A percentile compares a stretch with the other conserved stretches of the same genome.
Conservation (phyloP, 208 protist species). For the Giardia duodenalis region DNA sequence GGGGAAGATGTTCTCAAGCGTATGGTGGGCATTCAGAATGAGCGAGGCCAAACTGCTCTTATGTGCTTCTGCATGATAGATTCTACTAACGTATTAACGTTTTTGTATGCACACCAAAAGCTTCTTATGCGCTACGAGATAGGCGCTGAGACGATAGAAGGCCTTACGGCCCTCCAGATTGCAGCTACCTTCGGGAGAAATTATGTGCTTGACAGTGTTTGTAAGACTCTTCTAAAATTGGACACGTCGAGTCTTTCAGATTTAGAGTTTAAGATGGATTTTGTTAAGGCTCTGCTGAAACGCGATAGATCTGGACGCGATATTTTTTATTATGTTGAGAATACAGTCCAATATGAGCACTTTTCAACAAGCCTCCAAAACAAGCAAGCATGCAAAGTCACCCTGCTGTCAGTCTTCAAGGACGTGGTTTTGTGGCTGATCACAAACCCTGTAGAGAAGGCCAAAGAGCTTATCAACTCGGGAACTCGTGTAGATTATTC, state of each 20-base stretch:
- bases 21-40: neutral
- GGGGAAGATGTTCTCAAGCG: neutral
- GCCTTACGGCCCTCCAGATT: neutral
- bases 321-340: neutral
- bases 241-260: neutral
- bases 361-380: neutral
- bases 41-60: neutral
- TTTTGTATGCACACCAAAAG: neutral
- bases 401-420: neutral
- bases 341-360: neutral
- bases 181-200: neutral
- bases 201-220: neutral
- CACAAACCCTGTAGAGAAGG: neutral
- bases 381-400: neutral
- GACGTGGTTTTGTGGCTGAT: neutral
- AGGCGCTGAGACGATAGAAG: neutral
- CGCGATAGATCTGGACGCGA: neutral
- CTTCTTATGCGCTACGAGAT: neutral
- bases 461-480: no score
- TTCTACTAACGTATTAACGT: neutral
- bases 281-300: neutral
- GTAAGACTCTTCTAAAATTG: neutral
- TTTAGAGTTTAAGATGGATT: neutral
- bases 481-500: no score
- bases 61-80: conserved; percentile 2